Conservation (phyloP, 257 asterid genomes). For the Anisodus tanguticus region DNA sequence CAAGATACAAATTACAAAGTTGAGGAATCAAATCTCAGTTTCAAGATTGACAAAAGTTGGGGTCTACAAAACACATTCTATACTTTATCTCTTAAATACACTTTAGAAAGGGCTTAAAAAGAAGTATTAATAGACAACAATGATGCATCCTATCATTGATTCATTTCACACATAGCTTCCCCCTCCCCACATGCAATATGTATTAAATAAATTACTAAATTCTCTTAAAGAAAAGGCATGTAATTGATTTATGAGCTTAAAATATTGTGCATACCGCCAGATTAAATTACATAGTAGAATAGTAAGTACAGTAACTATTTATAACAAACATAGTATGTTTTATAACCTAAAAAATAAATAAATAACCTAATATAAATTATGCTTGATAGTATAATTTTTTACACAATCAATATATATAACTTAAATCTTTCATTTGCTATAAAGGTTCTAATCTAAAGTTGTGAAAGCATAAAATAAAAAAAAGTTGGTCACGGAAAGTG, state of each 20-base stretch:
- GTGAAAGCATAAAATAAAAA: background rate
- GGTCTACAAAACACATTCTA: slow-evolving; percentile 32
- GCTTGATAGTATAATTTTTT: background rate
- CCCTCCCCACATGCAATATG: background rate
- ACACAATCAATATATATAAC: background rate
- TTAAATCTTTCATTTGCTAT: background rate
- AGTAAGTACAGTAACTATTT: background rate
- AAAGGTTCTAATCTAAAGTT: background rate
- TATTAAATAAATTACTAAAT: background rate
- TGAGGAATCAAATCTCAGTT: slow-evolving; percentile 50
- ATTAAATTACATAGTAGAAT: background rate
- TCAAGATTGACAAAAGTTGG: slow-evolving; percentile 34
- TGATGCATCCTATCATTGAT: slow-evolving; percentile 23
- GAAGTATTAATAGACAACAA: slow-evolving; percentile 26
- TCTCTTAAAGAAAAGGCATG: background rate
- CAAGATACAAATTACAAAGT: slow-evolving; percentile 46
- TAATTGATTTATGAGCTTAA: background rate
- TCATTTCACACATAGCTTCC: background rate
- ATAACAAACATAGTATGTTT: background rate
- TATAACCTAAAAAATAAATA: background rate
- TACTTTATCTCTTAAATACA: slow-evolving; percentile 32
- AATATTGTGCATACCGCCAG: background rate
- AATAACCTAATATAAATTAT: background rate
- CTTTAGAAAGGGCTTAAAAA: slow-evolving; percentile 26
- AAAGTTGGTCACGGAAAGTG: background rate